Evolutionary conservation across 2,329 filamentous ascomycete species (phyloP).

Genomic region (Aspergillus fumigatus): DNA sequence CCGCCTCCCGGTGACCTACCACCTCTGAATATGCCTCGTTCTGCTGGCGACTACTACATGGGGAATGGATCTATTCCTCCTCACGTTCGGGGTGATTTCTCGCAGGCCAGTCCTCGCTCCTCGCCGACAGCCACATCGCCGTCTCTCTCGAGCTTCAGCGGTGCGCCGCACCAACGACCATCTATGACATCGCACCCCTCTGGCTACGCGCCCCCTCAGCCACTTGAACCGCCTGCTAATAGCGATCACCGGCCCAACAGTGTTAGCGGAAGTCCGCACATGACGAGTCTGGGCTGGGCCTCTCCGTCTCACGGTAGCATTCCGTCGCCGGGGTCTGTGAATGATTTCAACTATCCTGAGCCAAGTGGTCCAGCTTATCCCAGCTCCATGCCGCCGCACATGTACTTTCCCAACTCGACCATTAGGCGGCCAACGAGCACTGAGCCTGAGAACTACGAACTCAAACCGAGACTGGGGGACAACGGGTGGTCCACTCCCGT

Average conservation of each 20-base stretch:
- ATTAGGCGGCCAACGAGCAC: constrained; percentile 72
- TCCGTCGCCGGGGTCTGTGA: constrained; percentile 63
- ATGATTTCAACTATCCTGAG: constrained; percentile 81
- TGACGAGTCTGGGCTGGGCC: constrained; percentile 77
- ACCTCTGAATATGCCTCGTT: constrained; percentile 64
- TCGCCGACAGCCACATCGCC: constrained; percentile 62
- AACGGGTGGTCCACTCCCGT: constrained; percentile 36
- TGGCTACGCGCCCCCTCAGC: constrained; percentile 75
- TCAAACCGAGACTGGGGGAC: constrained; percentile 47
- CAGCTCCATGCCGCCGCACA: constrained; percentile 49
- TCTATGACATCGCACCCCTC: constrained; percentile 79
- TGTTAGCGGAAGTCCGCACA: constrained; percentile 79
- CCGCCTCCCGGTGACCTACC: constrained; percentile 74
- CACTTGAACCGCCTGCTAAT: constrained; percentile 74
- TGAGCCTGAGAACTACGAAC: constrained; percentile 63
- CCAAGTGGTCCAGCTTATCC: constrained; percentile 52
- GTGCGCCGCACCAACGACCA: constrained; percentile 47
- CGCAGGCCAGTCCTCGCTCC: constrained; percentile 63
- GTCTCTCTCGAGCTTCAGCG: constrained; percentile 56
- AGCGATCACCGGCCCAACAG: constrained; percentile 72
- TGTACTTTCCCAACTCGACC: constrained; percentile 68
- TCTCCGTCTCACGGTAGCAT: constrained; percentile 73
- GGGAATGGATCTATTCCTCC: constrained; percentile 73
- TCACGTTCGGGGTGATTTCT: constrained; percentile 73
- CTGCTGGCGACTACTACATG: constrained; percentile 70